Percentiles rank a stretch among this genome's conserved stretches.
Evolutionary conservation across 2,329 filamentous ascomycete species (phyloP).

Genomic region (Lasiodiplodia theobromae): DNA sequence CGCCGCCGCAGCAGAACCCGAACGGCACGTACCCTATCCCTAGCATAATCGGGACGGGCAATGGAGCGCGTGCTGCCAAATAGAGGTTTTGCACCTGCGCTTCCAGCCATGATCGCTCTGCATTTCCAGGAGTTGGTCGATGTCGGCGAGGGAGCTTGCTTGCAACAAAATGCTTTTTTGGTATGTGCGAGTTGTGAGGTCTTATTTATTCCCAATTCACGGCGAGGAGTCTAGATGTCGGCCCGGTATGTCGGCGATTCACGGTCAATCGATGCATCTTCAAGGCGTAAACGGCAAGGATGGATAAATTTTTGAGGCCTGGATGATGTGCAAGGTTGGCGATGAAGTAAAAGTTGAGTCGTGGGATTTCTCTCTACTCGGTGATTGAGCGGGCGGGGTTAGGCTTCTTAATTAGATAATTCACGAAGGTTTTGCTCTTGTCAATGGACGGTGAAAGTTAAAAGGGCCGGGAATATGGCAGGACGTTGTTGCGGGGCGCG

Average conservation of each 20-base stretch:
- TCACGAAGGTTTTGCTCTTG: slow-evolving; percentile 1
- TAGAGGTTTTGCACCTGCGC: slow-evolving; percentile 1
- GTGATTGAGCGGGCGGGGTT: not conserved
- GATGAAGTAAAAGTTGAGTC: slow-evolving; percentile 25
- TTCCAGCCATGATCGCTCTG: slow-evolving; percentile 17
- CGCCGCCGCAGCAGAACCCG: slow-evolving; percentile 19
- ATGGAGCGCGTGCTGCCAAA: slow-evolving; percentile 28
- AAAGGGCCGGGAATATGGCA: not conserved
- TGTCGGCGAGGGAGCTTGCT: slow-evolving; percentile 15
- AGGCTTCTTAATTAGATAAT: slow-evolving; percentile 27
- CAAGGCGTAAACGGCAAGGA: slow-evolving; percentile 24
- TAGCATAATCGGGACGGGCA: slow-evolving; percentile 25
- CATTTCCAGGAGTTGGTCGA: slow-evolving; percentile 21
- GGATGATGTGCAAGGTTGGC: slow-evolving; percentile 26
- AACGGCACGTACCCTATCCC: slow-evolving; percentile 29
- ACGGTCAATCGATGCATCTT: slow-evolving; percentile 28
- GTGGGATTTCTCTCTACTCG: slow-evolving; percentile 1
- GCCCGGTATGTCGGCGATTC: slow-evolving; percentile 24
- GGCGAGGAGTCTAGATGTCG: slow-evolving; percentile 28
- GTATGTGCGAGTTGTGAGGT: slow-evolving; percentile 14
- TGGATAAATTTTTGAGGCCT: slow-evolving; percentile 25
- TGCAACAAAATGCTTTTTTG: slow-evolving; percentile 9
- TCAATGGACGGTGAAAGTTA: not conserved
- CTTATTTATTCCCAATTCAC: slow-evolving; percentile 18
- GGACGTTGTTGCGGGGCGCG: not conserved